A percentile compares a stretch with the other conserved stretches of the same genome.
Conservation (phyloP, 148 eudicot genomes). For the Oxyria digyna region DNA sequence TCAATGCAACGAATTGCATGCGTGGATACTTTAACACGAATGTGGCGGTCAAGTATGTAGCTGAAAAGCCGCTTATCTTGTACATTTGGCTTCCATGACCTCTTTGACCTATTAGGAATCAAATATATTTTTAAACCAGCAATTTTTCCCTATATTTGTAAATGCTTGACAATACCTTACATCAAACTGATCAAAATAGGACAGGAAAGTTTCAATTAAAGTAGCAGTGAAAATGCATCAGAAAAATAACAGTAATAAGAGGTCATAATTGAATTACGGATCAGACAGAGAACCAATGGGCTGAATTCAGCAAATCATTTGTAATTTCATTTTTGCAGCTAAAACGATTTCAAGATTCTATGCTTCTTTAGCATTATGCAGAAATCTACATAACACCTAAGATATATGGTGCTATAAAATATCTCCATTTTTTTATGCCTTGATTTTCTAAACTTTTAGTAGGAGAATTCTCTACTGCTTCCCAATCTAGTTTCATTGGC, state of each 20-base stretch:
- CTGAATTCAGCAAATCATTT: background rate
- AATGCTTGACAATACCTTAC: background rate
- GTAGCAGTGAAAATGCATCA: background rate
- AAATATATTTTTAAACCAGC: background rate
- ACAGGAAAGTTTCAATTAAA: background rate
- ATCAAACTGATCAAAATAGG: too few species aligned
- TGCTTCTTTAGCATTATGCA: background rate
- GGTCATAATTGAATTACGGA: background rate
- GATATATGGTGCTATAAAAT: background rate
- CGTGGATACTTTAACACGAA: slow-evolving; percentile 78
- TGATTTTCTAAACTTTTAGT: background rate
- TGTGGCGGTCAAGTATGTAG: slow-evolving; percentile 73
- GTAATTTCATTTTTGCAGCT: background rate
- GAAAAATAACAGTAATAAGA: background rate
- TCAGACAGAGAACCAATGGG: background rate
- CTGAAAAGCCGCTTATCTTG: slow-evolving; percentile 86
- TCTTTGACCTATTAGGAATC: slow-evolving; percentile 44
- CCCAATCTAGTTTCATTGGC: background rate
- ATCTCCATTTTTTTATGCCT: background rate
- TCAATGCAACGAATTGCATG: slow-evolving; percentile 95
- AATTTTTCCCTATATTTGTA: background rate
- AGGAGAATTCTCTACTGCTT: background rate
- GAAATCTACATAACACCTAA: background rate
- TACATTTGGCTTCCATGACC: slow-evolving; percentile 85
- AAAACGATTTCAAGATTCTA: background rate